These are phyloP conservation scores for Musa acuminata DNA, from an alignment of 176 grass and related monocot genomes.

Conservation along the genomic window DNA sequence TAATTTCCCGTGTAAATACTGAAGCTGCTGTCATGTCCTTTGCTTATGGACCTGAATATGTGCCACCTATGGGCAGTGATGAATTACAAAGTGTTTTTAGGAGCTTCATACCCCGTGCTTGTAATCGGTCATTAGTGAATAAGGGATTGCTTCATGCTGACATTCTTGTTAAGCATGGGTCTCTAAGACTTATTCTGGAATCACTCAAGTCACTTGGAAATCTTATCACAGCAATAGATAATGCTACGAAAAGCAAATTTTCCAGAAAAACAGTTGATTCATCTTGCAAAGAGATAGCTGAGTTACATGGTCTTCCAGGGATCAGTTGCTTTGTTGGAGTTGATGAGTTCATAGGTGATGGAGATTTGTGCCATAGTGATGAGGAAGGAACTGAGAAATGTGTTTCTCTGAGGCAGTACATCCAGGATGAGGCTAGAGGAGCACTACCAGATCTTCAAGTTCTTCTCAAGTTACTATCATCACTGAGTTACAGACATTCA, in stretches of 20 bases:
- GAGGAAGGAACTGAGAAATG: slow-evolving; percentile 30
- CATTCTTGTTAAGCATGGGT: slow-evolving; percentile 74
- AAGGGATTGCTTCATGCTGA: slow-evolving; percentile 85
- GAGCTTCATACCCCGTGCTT: slow-evolving; percentile 57
- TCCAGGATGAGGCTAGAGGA: slow-evolving; percentile 59
- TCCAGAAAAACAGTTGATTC: slow-evolving; percentile 16
- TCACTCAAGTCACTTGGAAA: slow-evolving; percentile 50
- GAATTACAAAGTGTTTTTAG: slow-evolving; percentile 55
- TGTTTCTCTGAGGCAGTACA: slow-evolving; percentile 61
- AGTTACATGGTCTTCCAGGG: slow-evolving; percentile 26
- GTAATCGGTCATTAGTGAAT: slow-evolving; percentile 59
- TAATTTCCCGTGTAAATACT: slow-evolving; percentile 54
- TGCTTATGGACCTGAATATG: slow-evolving; percentile 33
- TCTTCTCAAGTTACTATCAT: slow-evolving; percentile 77
- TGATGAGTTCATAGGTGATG: slow-evolving; percentile 24
- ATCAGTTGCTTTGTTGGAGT: slow-evolving; percentile 34
- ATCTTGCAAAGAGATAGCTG: slow-evolving; percentile 20
- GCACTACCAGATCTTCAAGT: slow-evolving; percentile 85
- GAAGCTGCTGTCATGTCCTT: slow-evolving; percentile 34
- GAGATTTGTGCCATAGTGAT: slow-evolving; percentile 20
- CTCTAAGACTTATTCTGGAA: slow-evolving; percentile 64
- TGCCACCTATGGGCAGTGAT: slow-evolving; percentile 41
- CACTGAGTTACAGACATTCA: slow-evolving; percentile 43
- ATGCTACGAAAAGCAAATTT: slow-evolving; percentile 15
- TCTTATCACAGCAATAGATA: slow-evolving; percentile 48